A percentile compares a stretch with the other conserved stretches of the same genome.
Evolutionary conservation across 1,139 yeast species (phyloP).

Genomic region (Geotrichum bryndzae): DNA sequence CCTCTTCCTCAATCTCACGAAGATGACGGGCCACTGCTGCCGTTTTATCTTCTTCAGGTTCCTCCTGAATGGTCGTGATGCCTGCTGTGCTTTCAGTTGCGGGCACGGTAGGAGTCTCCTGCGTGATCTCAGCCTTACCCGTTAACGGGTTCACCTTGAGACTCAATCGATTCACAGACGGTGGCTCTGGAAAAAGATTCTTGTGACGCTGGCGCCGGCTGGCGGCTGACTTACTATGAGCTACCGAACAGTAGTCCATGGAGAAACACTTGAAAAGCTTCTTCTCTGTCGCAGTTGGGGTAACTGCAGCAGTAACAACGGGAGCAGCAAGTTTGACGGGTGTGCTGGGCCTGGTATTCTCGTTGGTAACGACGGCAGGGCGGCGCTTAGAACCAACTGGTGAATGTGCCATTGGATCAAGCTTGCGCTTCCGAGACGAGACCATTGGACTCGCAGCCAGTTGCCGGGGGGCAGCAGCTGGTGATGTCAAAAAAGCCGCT

Average conservation of each 20-base stretch:
- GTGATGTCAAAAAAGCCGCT: neutral
- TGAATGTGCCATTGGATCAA: neutral
- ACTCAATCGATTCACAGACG: neutral
- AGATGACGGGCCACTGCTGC: neutral
- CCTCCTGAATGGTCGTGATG: neutral
- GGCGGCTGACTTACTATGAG: constrained; percentile 4
- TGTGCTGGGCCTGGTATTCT: neutral
- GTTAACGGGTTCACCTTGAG: constrained; percentile 1
- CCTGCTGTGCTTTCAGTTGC: neutral
- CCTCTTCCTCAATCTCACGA: neutral
- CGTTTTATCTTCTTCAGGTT: neutral
- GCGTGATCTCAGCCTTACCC: constrained; percentile 7
- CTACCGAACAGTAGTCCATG: constrained; percentile 6
- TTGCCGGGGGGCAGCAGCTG: neutral
- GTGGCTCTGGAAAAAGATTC: constrained; percentile 2
- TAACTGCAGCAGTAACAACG: neutral
- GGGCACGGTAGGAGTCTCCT: neutral
- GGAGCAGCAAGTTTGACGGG: neutral
- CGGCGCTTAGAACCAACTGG: neutral
- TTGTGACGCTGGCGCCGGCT: constrained; percentile 3
- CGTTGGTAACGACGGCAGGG: neutral
- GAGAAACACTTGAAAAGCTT: constrained; percentile 1
- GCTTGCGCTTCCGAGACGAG: neutral
- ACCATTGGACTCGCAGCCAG: neutral
- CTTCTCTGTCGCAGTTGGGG: neutral